A percentile compares a stretch with the other conserved stretches of the same genome.
Conservation (phyloP, 1,284 basidiomycete species). For the Tausonia pullulans region DNA sequence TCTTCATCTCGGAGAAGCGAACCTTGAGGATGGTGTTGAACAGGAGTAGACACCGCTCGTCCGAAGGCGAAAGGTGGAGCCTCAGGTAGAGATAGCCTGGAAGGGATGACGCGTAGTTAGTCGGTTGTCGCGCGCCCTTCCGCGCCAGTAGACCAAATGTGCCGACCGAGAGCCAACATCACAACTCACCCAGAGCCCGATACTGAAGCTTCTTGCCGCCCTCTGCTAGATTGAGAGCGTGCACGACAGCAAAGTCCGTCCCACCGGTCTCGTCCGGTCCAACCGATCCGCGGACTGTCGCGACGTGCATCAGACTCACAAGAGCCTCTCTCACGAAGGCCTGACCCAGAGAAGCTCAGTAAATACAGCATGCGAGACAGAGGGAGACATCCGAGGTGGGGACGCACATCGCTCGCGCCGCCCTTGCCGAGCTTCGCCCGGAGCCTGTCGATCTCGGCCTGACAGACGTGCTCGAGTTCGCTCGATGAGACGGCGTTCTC, state of each 20-base stretch:
- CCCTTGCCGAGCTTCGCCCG: neutral
- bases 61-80: slow-evolving; percentile 24
- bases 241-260: slow-evolving; percentile 27
- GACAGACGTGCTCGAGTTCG: slow-evolving; percentile 7
- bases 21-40: slow-evolving; percentile 35
- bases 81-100: slow-evolving; percentile 30
- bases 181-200: slow-evolving; percentile 25
- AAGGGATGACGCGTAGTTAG: too few species aligned
- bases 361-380: neutral
- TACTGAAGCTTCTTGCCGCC: slow-evolving; percentile 24
- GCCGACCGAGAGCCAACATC: neutral
- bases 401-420: neutral
- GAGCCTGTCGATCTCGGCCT: slow-evolving; percentile 1
- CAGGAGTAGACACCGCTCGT: slow-evolving; percentile 30
- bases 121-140: too few species aligned
- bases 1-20: neutral
- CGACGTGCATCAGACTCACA: slow-evolving; percentile 5
- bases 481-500: slow-evolving; percentile 6
- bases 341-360: neutral
- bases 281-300: slow-evolving; percentile 5
- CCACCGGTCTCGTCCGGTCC: slow-evolving; percentile 14
- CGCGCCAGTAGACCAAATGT: too few species aligned
- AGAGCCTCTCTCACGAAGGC: neutral
- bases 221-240: slow-evolving; percentile 30
- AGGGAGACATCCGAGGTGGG: too few species aligned